These are phyloP conservation scores for Fulvia fulva DNA, from an alignment of 2,329 filamentous ascomycete species.

Conservation along the genomic window DNA sequence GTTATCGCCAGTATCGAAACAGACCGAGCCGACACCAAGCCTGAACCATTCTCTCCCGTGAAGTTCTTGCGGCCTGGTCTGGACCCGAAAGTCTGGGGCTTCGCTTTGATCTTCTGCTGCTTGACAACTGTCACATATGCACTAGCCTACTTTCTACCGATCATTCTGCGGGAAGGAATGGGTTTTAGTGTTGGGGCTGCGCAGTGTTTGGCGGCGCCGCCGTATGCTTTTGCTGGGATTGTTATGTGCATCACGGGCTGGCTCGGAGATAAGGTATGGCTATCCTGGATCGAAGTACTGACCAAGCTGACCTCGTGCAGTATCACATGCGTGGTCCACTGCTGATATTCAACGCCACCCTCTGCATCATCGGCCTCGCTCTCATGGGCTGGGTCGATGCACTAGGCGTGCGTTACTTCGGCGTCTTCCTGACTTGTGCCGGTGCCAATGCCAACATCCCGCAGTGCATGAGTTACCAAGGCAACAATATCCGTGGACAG, in stretches of 20 bases:
- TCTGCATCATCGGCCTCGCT: conserved; percentile 28
- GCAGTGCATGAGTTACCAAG: conserved; percentile 69
- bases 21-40: conserved; percentile 49
- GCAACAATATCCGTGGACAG: conserved; percentile 81
- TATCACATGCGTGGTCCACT: conserved; percentile 28
- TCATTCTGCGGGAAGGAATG: conserved; percentile 31
- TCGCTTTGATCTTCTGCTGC: conserved; percentile 54
- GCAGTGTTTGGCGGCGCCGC: conserved; percentile 33
- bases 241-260: conserved; percentile 27
- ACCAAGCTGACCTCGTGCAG: not conserved
- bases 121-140: conserved; percentile 71
- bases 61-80: conserved; percentile 47
- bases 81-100: conserved; percentile 54
- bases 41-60: conserved; percentile 44
- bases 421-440: conserved; percentile 70
- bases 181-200: conserved; percentile 27
- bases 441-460: conserved; percentile 76
- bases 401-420: conserved; percentile 53
- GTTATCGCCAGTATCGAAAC: conserved; percentile 48
- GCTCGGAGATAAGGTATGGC: conserved; percentile 26
- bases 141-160: conserved; percentile 57
- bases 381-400: conserved; percentile 25
- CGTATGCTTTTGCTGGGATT: conserved; percentile 35
- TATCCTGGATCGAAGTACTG: not conserved
- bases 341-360: conserved; percentile 25